Conservation (phyloP, 208 protist species). For the Acanthamoeba sp. region DNA sequence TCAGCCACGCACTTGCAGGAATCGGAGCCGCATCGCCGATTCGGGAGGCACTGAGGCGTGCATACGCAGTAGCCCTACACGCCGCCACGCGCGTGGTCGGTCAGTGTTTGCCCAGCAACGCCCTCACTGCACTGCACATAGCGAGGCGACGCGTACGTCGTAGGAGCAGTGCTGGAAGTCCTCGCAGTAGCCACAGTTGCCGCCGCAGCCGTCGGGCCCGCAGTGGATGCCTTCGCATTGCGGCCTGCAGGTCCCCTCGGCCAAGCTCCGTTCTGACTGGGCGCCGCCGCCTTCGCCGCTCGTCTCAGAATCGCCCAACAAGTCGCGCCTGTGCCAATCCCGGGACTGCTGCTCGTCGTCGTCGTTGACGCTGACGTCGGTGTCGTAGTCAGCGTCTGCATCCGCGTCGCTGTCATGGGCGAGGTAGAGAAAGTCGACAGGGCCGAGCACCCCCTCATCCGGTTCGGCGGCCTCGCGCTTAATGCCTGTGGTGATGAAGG, state of each 20-base stretch:
- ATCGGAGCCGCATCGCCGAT: constrained; percentile 53
- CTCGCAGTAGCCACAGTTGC: constrained; percentile 55
- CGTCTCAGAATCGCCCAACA: no score
- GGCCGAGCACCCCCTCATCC: no score
- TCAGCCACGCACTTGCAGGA: neutral
- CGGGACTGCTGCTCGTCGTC: no score
- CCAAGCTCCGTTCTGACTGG: neutral
- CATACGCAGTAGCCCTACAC: constrained; percentile 31
- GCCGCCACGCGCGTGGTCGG: neutral
- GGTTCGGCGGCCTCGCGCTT: no score
- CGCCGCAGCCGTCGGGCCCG: constrained; percentile 63
- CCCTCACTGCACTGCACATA: neutral
- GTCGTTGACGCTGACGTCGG: no score
- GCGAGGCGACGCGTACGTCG: neutral
- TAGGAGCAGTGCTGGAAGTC: constrained; percentile 65
- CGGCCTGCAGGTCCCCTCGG: neutral
- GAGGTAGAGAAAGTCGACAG: no score
- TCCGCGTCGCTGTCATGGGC: no score
- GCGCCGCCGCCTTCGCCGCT: neutral
- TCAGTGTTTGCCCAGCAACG: no score
- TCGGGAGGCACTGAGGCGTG: constrained; percentile 66
- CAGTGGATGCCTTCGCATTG: constrained; percentile 40
- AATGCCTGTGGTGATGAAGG: no score
- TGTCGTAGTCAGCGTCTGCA: no score
- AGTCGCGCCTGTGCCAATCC: no score